phyloP scores from a whole-genome alignment of 805 yeast species.

The Cephaloascus albidus region DNA sequence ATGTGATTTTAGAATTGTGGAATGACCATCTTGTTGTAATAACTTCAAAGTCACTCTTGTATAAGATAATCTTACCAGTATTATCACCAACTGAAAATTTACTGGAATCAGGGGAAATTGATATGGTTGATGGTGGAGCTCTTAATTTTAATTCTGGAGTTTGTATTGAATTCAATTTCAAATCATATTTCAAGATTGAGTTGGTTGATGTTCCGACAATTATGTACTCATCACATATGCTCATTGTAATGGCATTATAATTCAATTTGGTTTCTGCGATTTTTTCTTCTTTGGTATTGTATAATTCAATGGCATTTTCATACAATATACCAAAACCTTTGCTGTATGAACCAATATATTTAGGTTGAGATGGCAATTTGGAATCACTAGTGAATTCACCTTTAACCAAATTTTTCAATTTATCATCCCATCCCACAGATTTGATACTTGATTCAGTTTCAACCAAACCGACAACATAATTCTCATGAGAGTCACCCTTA shows the following conservation, averaged over 20 bases:
- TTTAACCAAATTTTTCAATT: constrained; percentile 31
- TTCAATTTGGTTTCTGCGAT: constrained; percentile 17
- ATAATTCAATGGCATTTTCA: neutral
- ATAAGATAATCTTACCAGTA: constrained; percentile 79
- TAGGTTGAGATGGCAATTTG: constrained; percentile 40
- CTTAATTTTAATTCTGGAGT: constrained; percentile 36
- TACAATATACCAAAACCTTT: neutral
- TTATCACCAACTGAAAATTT: constrained; percentile 79
- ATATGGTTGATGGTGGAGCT: constrained; percentile 52
- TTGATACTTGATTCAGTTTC: constrained; percentile 18
- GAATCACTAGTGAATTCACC: constrained; percentile 20
- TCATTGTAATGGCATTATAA: constrained; percentile 36
- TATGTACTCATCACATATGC: constrained; percentile 28
- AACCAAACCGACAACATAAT: constrained; percentile 51
- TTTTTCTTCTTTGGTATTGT: constrained; percentile 15
- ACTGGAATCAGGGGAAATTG: constrained; percentile 62
- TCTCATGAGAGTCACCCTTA: constrained; percentile 43
- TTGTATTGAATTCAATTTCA: constrained; percentile 16
- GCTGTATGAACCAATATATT: constrained; percentile 13
- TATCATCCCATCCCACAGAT: constrained; percentile 89
- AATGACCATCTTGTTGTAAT: constrained; percentile 92
- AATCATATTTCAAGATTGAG: constrained; percentile 25
- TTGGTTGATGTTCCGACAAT: constrained; percentile 42
- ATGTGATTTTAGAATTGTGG: constrained; percentile 76
- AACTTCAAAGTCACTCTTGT: constrained; percentile 39